Evolutionary conservation across 257 asterid species (phyloP).

Genomic region (Solanum megistacrolobum): DNA sequence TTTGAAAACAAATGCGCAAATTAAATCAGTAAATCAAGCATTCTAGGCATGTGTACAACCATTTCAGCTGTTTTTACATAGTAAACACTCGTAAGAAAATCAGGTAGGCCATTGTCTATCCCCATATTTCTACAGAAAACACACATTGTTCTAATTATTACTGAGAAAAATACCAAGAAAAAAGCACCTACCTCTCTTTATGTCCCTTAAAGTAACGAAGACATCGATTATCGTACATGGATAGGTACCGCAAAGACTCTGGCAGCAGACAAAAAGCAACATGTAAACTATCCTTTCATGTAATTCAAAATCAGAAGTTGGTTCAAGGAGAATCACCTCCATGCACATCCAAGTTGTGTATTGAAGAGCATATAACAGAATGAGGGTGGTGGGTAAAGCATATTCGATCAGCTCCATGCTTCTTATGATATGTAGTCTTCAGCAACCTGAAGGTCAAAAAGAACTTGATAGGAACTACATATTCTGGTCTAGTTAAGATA

Average conservation of each 20-base stretch:
- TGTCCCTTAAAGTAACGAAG: conserved; percentile 97
- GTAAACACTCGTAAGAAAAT: neutral
- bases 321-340: conserved; percentile 44
- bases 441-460: conserved; percentile 46
- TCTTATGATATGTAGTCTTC: conserved; percentile 85
- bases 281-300: conserved; percentile 15
- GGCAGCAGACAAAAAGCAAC: conserved; percentile 14
- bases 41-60: neutral
- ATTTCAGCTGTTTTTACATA: neutral
- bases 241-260: conserved; percentile 76
- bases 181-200: conserved; percentile 51
- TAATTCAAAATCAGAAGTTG: neutral
- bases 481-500: neutral
- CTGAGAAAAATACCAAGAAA: neutral
- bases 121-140: neutral
- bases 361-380: conserved; percentile 82
- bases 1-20: neutral
- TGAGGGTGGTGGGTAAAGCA: conserved; percentile 91
- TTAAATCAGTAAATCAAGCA: neutral
- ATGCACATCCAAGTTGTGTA: conserved; percentile 38
- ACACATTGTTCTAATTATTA: neutral
- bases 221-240: conserved; percentile 90
- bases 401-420: conserved; percentile 82
- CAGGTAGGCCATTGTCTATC: neutral
- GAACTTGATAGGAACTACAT: neutral